Evolutionary conservation across 148 eudicot species (phyloP), one percentile per base, ranked within the genome.

Genomic region (Tetragonia tetragonoides): DNA sequence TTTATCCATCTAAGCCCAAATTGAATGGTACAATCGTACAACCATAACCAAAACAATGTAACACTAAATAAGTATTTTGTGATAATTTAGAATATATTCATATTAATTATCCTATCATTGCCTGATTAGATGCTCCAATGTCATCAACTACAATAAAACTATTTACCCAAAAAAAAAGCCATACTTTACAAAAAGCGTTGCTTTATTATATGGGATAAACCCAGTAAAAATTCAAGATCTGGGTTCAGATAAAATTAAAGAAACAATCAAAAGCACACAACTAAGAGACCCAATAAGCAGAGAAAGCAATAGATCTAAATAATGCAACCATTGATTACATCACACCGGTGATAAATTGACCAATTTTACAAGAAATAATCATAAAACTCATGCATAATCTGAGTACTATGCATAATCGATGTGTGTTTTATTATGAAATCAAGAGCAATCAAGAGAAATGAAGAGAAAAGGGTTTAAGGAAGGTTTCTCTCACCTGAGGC

Each of bases 401-500:
- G n/a, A n/a, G n/a, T n/a, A n/a, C n/a, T 10, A 49, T 56, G 38
- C 4, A 46, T 8, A 3, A n/a, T 18, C 15, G 34, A 68, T 17
- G 7, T 11, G 56, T 42, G 42, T 10, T 42, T n/a, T 5, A 44
- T 6, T 14, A 9, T 3, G 18, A 44, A 68, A 42, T 10, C 37
- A 23, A 3, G 3, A 57, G 2, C 46, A 69, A 69, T 2, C 1
- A 40, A 1, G 20, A 3, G 6, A 9, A 38, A 69, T 14, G 44
- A 53, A 68, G 6, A n/a, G n/a, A 4, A 38, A 23, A 12, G 28
- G 61, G 74, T 71, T 71, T 70, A 24, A 71, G 60, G 21, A 6
- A 23, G 72, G 74, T 41, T 28, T 51, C 46, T 21, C 57, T 70
- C 51, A 70, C 73, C 39, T 70, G 73, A 53, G 9, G 37, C 18